Base-by-base conservation (phyloP, 1,284 basidiomycete species). In the Sanghuangporus weigelae region DNA sequence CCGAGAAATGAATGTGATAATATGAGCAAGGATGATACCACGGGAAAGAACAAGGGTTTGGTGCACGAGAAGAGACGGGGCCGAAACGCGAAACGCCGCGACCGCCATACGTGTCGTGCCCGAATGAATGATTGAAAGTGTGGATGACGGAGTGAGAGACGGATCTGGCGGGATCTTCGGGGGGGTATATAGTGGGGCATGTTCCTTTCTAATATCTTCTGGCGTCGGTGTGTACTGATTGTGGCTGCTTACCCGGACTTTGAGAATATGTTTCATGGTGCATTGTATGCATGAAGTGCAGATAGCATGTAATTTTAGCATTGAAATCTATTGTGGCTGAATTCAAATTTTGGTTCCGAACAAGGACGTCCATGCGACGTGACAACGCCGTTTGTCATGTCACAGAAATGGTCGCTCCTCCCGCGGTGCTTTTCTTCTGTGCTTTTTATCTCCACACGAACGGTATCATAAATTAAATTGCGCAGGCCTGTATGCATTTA, bases 81-180 rank as follows among this genome's bases (percentile, higher is more conserved):
- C 19, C 39, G 63, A n/a, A 44, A 3, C 23, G 10, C 39, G 51
- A 40, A 57, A 57, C 44, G 55, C 31, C 57, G 59, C 14, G 57
- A 46, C 31, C 42, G 46, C 46, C 40, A 44, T 19, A 19, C 44
- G 44, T 42, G 44, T 14, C 40, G 55, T 12, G 26, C n/a, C 26
- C 26, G 11, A 56, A n/a, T 57, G 40, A 49, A 49, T 55, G 40
- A 50, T 36, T 42, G 23, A 55, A 19, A 12, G 14, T 12, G n/a
- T 42, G 21, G 40, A 39, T 11, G 26, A 50, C 39, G 39, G 16
- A 14, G 26, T 31, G 26, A 31, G 44, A 56, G 60, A 55, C 48
- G 54, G 42, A 62, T 60, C 58, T 60, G 58, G 48, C 19, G 58
- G 58, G 49, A 60, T 40, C n/a, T 40, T 51, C 58, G 42, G 31